A percentile compares a stretch with the other conserved stretches of the same genome.
phyloP scores from a whole-genome alignment of 371 early-diverging fungal species.

The Gilbertella persicaria region DNA sequence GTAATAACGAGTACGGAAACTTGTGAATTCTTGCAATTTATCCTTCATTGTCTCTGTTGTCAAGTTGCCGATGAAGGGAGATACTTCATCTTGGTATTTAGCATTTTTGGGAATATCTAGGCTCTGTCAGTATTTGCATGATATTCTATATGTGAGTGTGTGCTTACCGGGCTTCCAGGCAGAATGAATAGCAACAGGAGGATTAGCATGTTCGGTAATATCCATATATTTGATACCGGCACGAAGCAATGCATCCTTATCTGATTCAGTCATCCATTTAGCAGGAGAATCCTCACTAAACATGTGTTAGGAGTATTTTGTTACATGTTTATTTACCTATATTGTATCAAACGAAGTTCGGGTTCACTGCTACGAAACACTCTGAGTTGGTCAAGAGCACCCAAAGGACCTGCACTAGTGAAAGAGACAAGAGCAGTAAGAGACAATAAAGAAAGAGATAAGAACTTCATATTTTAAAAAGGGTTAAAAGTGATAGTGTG shows the following conservation, averaged over 20 bases:
- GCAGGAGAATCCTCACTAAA: slow-evolving; percentile 49
- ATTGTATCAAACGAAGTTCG: slow-evolving; percentile 37
- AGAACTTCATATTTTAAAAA: slow-evolving; percentile 19
- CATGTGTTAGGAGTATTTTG: neutral
- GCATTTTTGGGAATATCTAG: slow-evolving; percentile 50
- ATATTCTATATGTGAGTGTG: neutral
- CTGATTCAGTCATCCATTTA: slow-evolving; percentile 64
- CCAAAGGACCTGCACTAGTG: slow-evolving; percentile 33
- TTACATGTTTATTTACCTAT: slow-evolving; percentile 19
- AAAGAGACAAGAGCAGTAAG: slow-evolving; percentile 25
- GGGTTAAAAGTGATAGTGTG: neutral
- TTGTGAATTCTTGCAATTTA: slow-evolving; percentile 70
- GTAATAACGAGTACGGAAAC: slow-evolving; percentile 91
- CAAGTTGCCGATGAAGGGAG: slow-evolving; percentile 57
- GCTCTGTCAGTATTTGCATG: neutral
- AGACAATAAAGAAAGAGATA: slow-evolving; percentile 29
- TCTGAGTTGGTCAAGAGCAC: slow-evolving; percentile 27
- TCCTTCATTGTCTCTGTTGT: slow-evolving; percentile 63
- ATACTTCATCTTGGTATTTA: slow-evolving; percentile 56
- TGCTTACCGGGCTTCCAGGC: slow-evolving; percentile 31
- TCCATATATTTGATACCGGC: slow-evolving; percentile 81
- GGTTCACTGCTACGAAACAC: slow-evolving; percentile 23
- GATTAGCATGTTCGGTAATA: slow-evolving; percentile 71
- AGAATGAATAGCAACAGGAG: slow-evolving; percentile 9
- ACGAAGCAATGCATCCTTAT: slow-evolving; percentile 70